Evolutionary conservation across 306 rosid genomes (phyloP).

Genomic region (Betula pendula): DNA sequence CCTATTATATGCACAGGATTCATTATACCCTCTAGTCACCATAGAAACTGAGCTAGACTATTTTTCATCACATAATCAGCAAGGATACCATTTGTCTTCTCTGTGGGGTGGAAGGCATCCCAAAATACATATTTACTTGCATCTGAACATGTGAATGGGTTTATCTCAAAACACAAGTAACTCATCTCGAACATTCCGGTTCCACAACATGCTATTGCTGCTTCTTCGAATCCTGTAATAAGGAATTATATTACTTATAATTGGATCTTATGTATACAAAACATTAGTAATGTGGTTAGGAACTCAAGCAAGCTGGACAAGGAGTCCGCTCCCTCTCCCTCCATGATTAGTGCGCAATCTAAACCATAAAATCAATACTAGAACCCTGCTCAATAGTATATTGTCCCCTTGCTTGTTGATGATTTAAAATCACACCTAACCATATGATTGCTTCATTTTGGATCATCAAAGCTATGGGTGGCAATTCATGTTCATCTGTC

Average conservation of each 20-base stretch:
- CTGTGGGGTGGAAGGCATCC: constrained; percentile 65
- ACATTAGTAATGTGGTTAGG: neutral
- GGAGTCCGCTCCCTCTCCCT: neutral
- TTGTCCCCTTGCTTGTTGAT: neutral
- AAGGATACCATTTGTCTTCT: constrained; percentile 45
- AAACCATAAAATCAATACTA: too few relatives aligned
- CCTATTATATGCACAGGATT: neutral
- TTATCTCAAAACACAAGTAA: constrained; percentile 38
- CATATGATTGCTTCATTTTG: neutral
- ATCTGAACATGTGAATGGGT: constrained; percentile 54
- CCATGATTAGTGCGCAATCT: neutral
- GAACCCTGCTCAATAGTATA: neutral
- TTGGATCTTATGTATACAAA: neutral
- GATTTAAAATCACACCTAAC: neutral
- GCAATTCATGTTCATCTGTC: too few relatives aligned
- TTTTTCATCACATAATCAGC: constrained; percentile 39
- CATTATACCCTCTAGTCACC: neutral
- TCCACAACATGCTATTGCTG: constrained; percentile 49
- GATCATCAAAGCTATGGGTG: neutral
- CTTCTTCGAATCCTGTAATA: constrained; percentile 45
- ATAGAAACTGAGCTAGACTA: constrained; percentile 38
- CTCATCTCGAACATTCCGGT: constrained; percentile 50
- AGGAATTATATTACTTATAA: neutral
- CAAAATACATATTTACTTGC: constrained; percentile 55
- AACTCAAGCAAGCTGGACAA: neutral